Conservation (phyloP, 257 asterid genomes). For the Solanum corneliomulleri region DNA sequence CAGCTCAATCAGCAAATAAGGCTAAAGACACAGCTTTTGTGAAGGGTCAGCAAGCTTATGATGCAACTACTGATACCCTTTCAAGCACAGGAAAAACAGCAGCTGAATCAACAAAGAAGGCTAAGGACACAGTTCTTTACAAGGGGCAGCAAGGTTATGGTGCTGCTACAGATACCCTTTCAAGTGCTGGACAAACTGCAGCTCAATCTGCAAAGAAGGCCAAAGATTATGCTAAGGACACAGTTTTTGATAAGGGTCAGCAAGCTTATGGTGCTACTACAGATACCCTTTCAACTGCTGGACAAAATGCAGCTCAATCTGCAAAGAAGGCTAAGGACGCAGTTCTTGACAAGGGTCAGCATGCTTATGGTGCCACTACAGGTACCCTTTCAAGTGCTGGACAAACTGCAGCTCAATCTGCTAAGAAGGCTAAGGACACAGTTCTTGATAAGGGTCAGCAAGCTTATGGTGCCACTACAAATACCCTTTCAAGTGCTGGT, state of each 20-base stretch:
- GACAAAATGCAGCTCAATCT: background rate
- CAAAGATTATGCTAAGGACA: background rate
- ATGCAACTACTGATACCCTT: background rate
- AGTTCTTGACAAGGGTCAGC: background rate
- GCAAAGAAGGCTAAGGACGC: background rate
- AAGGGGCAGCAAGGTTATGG: background rate
- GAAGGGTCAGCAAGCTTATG: background rate
- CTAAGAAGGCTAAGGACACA: background rate
- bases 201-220: slow-evolving; percentile 10
- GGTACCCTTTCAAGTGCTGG: background rate
- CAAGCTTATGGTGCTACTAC: background rate
- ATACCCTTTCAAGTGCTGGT: background rate
- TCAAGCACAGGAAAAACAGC: background rate
- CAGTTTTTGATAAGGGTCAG: background rate
- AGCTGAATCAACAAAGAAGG: background rate
- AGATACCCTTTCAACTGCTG: background rate
- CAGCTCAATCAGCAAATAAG: slow-evolving; percentile 2
- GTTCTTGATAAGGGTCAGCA: background rate
- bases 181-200: background rate
- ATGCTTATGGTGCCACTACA: background rate
- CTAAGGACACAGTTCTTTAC: background rate
- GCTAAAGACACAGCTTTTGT: background rate
- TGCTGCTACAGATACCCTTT: background rate
- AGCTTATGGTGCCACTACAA: background rate
- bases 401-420: background rate